phyloP scores from a whole-genome alignment of 306 rosid species.

The Cucurbita maxima region DNA sequence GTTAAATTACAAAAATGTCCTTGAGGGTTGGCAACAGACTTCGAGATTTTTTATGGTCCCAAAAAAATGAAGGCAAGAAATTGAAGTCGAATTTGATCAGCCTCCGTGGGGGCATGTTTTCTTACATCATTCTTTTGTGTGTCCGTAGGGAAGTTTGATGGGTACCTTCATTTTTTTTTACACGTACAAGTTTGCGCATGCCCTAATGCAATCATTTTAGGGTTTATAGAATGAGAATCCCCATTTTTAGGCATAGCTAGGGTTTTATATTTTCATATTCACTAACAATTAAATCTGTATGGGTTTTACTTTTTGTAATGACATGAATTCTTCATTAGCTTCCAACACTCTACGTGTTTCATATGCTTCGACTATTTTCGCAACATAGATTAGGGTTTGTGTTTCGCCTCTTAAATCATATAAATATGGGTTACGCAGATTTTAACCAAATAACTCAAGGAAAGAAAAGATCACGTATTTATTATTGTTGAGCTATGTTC shows the following conservation, averaged over 20 bases:
- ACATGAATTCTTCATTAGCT: background rate
- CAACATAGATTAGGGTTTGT: background rate
- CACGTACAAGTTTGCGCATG: background rate
- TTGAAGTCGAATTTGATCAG: background rate
- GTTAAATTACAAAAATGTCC: too few species aligned
- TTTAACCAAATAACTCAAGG: too few species aligned
- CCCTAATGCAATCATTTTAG: conserved; percentile 6
- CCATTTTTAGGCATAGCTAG: conserved; percentile 3
- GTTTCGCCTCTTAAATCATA: too few species aligned
- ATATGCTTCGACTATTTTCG: background rate
- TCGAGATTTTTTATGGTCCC: background rate
- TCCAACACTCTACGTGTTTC: background rate
- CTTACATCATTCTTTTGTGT: background rate
- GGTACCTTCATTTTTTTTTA: background rate
- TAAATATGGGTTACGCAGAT: background rate
- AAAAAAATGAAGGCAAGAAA: background rate
- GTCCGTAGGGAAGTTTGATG: background rate
- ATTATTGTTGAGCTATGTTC: too few species aligned
- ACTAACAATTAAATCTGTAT: background rate
- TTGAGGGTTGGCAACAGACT: too few species aligned
- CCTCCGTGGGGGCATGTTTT: background rate
- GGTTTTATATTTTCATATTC: background rate
- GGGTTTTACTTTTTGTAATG: background rate
- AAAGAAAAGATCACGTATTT: too few species aligned
- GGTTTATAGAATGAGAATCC: background rate